Evolutionary conservation across 768 basidiomycete species (phyloP), one percentile per base, ranked within the genome.

Genomic region (Leccinum disarticulatum): DNA sequence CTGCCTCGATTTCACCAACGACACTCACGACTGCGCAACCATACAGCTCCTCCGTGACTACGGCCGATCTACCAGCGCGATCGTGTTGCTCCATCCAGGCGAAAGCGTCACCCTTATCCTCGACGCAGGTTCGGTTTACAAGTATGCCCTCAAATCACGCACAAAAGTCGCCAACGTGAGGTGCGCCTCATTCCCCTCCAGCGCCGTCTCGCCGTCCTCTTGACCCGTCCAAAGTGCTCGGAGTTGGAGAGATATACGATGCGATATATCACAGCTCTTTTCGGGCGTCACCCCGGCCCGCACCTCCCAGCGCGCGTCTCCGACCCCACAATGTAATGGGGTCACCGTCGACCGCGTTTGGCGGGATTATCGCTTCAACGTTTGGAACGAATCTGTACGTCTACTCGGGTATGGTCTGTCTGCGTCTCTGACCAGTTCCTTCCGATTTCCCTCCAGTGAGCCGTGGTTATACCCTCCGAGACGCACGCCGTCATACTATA

Each of bases 161-260:
- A 81, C 82, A 53, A 85, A 84, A 67, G 87, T 88, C 30, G 85
- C 81, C 59, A 85, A 86, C 69, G 81, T 90, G 73, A 87, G 86
- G 87, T 88, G 73, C 67, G 86, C 22, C 58, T 43, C 57, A 27
- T 58, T 19, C 63, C 14, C 56, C 41, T 55, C 22, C 41, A 17
- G 54, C 30, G 14, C 25, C 61, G 27, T 38, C 55, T 28, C 22
- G 22, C 22, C 55, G 19, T 59, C 28, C 48, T 41, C 52, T 56
- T 63, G 56, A 53, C 52, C 30, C 51, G 9, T n/a, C 11, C 22
- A 15, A 68, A 89, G 87, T 35, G 87, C 85, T 36, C 79, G 83
- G 60, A 79, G 84, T 60, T 89, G 87, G 87, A 79, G 84, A 64
- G 85, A 88, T 64, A 77, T 83, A 46, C 79, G 77, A 50, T 88